Evolutionary conservation across 2,329 filamentous ascomycete species (phyloP), one percentile per base, ranked within the genome.

Genomic region (Alternaria viburni): DNA sequence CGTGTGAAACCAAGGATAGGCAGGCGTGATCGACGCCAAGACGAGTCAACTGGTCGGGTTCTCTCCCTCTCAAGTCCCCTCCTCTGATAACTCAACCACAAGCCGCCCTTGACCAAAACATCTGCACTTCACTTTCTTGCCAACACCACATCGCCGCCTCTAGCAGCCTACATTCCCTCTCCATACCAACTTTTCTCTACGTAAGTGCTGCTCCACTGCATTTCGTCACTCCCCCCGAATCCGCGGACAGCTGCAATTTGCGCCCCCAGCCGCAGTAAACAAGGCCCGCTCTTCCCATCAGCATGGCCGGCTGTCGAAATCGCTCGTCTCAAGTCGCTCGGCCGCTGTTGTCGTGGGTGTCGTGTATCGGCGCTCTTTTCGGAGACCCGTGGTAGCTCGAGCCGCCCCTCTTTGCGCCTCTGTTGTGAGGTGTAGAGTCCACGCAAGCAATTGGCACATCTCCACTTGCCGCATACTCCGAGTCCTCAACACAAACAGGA

Each of bases 351-450:
- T 64, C 46, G 51, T 61, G 56, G 52, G 43, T 25, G 36, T 56
- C 50, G 61, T 65, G 59, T 44, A 59, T 61, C 65, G 62, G 61
- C 59, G 62, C 61, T 46, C 50, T 43, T 43, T 54, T 47, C 55
- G 46, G 64, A 66, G 69, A 62, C 61, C 64, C 64, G 67, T 63
- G 62, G 50, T 41, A 62, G 64, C 56, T 66, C 60, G 64, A 68
- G 65, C 66, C 69, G 68, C 73, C 71, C 74, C 73, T 77, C 71
- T 70, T 69, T 73, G 68, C 73, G 67, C 72, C 61, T 70, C 66
- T 49, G 65, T 62, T 66, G 62, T 62, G 56, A 61, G 56, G 49
- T 61, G 63, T 60, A 65, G 60, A 65, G 64, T 62, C 68, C 65
- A 69, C 73, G 64, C 68, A 67, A 61, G 61, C 66, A 64, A 65